phyloP scores from a whole-genome alignment of 2,329 filamentous ascomycete genomes.

The Ceratocystis papillata region DNA sequence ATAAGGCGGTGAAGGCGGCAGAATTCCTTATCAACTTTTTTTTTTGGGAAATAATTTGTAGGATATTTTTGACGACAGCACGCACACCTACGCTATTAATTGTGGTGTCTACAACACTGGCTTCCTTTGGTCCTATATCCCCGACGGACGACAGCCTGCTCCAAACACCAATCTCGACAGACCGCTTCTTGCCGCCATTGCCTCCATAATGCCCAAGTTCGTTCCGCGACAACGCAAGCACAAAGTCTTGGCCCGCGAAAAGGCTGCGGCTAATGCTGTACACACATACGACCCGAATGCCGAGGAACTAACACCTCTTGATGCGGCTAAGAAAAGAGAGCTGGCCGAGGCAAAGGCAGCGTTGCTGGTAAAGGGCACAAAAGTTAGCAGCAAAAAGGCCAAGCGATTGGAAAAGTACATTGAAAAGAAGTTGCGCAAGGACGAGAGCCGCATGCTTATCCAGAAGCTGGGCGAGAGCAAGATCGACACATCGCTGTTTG shows the following conservation, averaged over 20 bases:
- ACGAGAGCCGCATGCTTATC: conserved; percentile 76
- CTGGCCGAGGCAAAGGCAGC: conserved; percentile 45
- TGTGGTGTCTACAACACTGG: too few species aligned
- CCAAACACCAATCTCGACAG: too few species aligned
- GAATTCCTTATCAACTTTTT: conserved; percentile 27
- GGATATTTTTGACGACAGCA: not conserved
- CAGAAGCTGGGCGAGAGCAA: conserved; percentile 69
- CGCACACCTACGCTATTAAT: not conserved
- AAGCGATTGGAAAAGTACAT: conserved; percentile 59
- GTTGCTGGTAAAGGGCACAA: conserved; percentile 46
- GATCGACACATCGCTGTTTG: conserved; percentile 70
- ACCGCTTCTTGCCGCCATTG: not conserved
- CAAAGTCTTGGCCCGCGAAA: conserved; percentile 55
- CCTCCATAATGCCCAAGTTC: conserved; percentile 34
- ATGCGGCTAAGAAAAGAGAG: conserved; percentile 34
- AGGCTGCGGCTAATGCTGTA: conserved; percentile 36
- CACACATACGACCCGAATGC: conserved; percentile 32
- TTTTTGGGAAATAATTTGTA: conserved; percentile 7
- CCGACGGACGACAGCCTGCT: too few species aligned
- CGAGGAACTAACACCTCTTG: conserved; percentile 35
- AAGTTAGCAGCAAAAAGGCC: conserved; percentile 54
- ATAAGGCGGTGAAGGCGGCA: conserved; percentile 29
- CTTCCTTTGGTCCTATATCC: too few species aligned
- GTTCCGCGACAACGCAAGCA: conserved; percentile 57
- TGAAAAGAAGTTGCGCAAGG: conserved; percentile 86